Conservation (phyloP, 225 moss, liverwort and hornwort genomes). For the Pseudoscleropodium purum region DNA sequence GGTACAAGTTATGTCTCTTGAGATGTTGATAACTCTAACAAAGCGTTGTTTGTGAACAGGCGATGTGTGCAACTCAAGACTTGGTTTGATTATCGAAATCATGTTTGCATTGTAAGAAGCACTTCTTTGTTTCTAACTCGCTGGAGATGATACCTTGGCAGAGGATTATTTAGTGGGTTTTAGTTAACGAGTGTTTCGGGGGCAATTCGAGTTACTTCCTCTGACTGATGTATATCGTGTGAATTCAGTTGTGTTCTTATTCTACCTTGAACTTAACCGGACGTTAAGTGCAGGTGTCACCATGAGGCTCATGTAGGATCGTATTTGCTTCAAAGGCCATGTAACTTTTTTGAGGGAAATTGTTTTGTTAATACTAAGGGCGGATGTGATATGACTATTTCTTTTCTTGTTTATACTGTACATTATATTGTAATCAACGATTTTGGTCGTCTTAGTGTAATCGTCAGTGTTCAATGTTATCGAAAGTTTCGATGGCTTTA, state of each 20-base stretch:
- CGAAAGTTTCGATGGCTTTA: neutral
- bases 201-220: neutral
- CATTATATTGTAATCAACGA: neutral
- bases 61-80: conserved; percentile 92
- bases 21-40: neutral
- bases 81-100: conserved; percentile 98
- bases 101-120: conserved; percentile 81
- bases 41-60: conserved; percentile 36
- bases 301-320: conserved; percentile 7
- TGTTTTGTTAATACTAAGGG: neutral
- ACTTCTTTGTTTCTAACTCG: neutral
- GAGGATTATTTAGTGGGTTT: neutral
- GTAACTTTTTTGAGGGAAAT: neutral
- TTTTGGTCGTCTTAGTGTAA: neutral
- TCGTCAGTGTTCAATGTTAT: neutral
- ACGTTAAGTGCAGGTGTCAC: conserved; percentile 1
- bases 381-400: neutral
- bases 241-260: neutral
- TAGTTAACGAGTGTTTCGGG: neutral
- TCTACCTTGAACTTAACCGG: neutral
- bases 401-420: neutral
- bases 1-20: neutral
- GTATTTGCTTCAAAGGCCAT: neutral
- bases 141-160: neutral
- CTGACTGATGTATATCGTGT: neutral